phyloP scores from a whole-genome alignment of 2,329 filamentous ascomycete genomes.

The Rhinocladiella mackenziei region DNA sequence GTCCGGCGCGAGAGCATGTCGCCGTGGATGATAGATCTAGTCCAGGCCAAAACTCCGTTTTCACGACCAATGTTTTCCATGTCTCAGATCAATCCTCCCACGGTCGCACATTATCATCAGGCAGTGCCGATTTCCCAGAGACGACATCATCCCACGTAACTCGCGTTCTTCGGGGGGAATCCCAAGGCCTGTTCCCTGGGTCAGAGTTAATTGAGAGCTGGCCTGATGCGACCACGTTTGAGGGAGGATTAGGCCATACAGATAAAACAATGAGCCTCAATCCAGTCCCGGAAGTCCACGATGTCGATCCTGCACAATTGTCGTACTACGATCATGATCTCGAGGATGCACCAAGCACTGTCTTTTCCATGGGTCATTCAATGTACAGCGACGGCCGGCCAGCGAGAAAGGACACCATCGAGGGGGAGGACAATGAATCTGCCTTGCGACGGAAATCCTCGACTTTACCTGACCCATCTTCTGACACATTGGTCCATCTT shows the following conservation, averaged over 20 bases:
- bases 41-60: not conserved
- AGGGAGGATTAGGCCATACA: not conserved
- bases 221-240: not conserved
- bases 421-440: not conserved
- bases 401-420: not conserved
- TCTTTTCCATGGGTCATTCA: not conserved
- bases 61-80: not conserved
- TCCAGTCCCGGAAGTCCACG: too few relatives aligned
- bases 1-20: not conserved
- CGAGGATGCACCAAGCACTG: not conserved
- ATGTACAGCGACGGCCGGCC: not conserved
- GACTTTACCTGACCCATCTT: slow-evolving; percentile 11
- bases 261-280: too few relatives aligned
- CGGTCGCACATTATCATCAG: not conserved
- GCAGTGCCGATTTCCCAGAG: not conserved
- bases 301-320: not conserved
- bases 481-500: slow-evolving; percentile 23
- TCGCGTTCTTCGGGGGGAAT: too few relatives aligned
- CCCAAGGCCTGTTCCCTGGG: too few relatives aligned
- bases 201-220: too few relatives aligned
- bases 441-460: not conserved
- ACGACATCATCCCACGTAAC: not conserved
- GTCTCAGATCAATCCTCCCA: not conserved
- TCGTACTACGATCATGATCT: not conserved
- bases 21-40: not conserved